phyloP scores from a whole-genome alignment of 1,139 yeast genomes.

The Yamadazyma oceani region DNA sequence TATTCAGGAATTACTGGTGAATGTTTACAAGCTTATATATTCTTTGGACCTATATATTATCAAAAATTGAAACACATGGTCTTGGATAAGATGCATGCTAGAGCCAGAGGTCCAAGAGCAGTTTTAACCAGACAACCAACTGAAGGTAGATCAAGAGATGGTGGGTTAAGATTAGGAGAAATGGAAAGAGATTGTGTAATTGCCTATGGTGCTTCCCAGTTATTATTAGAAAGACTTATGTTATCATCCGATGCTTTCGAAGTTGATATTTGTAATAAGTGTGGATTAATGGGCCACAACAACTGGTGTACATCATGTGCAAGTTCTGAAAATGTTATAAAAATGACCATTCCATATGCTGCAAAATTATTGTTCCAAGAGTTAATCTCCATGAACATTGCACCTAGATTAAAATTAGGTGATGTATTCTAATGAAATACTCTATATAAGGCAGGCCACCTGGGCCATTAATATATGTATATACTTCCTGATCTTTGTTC shows the following conservation, averaged over 20 bases:
- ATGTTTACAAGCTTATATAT: slow-evolving; percentile 93
- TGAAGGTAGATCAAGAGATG: slow-evolving; percentile 98
- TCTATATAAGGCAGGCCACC: too few species aligned
- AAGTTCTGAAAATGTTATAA: slow-evolving; percentile 79
- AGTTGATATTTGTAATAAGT: slow-evolving; percentile 88
- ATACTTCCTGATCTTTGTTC: too few species aligned
- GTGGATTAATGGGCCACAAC: slow-evolving; percentile 98
- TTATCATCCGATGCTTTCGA: slow-evolving; percentile 96
- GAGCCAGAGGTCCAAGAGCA: slow-evolving; percentile 99
- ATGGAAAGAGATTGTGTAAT: slow-evolving; percentile 99
- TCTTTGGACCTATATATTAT: slow-evolving; percentile 97
- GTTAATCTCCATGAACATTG: slow-evolving; percentile 93
- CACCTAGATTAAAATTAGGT: slow-evolving; percentile 87
- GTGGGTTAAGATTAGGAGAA: slow-evolving; percentile 98
- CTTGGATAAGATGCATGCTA: slow-evolving; percentile 97
- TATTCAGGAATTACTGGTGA: slow-evolving; percentile 99
- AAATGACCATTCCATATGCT: slow-evolving; percentile 97
- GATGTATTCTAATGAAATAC: slow-evolving; percentile 62
- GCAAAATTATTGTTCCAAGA: slow-evolving; percentile 96
- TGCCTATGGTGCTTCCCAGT: slow-evolving; percentile 98
- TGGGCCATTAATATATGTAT: too few species aligned
- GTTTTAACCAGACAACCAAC: slow-evolving; percentile 98
- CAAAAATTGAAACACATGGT: slow-evolving; percentile 99
- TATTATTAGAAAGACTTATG: slow-evolving; percentile 92
- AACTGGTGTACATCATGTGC: slow-evolving; percentile 98